Percentiles rank a stretch among this genome's conserved stretches.
These are phyloP conservation scores for Coemansia sp. DNA, from an alignment of 192 early-diverging fungal species.

Conservation along the genomic window DNA sequence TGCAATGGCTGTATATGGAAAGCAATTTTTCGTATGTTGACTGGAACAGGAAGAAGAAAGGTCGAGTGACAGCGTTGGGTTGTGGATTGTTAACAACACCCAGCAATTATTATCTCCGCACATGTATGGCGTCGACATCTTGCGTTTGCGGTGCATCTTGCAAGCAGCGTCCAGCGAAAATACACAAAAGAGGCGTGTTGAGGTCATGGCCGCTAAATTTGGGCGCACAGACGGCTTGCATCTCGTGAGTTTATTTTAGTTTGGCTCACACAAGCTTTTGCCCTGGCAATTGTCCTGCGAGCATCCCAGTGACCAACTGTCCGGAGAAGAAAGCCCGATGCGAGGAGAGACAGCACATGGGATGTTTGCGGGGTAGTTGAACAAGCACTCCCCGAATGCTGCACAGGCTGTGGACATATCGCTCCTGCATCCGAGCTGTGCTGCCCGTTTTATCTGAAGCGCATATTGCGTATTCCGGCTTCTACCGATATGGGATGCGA, in stretches of 20 bases:
- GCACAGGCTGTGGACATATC: not conserved
- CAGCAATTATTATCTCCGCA: not conserved
- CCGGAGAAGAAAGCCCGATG: constrained; percentile 7
- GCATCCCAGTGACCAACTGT: constrained; percentile 1
- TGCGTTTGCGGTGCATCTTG: not conserved
- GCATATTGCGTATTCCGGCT: not conserved
- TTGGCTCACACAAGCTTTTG: constrained; percentile 2
- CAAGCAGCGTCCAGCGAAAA: not conserved
- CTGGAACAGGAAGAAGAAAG: not conserved
- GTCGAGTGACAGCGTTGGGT: not conserved
- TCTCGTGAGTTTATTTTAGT: not conserved
- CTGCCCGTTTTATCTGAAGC: not conserved
- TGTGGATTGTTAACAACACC: not conserved
- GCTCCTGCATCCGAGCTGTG: not conserved
- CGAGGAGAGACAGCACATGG: not conserved
- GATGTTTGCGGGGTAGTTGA: constrained; percentile 6
- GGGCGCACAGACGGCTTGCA: constrained; percentile 6
- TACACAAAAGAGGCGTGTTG: not conserved
- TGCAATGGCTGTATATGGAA: not conserved
- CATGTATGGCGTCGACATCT: constrained; percentile 3
- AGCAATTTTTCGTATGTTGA: not conserved
- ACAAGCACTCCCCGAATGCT: not conserved
- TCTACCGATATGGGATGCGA: constrained; percentile 5
- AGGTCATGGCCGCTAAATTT: constrained; percentile 6
- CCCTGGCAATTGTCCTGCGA: not conserved